phyloP scores from a whole-genome alignment of 2,329 filamentous ascomycete genomes.

The Penicillium sp. region DNA sequence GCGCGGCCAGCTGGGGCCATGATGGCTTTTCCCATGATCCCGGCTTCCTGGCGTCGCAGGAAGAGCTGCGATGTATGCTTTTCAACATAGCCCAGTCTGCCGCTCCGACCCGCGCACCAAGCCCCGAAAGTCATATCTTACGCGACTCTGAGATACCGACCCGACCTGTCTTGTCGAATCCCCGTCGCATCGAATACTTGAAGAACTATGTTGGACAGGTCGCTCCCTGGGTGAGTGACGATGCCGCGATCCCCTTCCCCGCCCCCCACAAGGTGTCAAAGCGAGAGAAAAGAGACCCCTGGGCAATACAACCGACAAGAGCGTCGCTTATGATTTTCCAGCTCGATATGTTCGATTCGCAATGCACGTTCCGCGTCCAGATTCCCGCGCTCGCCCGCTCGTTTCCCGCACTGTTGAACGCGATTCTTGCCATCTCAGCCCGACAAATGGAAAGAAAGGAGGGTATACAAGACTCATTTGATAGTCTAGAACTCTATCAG shows the following conservation, averaged over 20 bases:
- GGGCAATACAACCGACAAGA: not conserved
- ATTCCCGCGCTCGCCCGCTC: conserved; percentile 53
- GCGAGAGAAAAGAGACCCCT: not conserved
- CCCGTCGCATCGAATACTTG: conserved; percentile 43
- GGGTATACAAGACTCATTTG: conserved; percentile 46
- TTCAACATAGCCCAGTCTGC: conserved; percentile 50
- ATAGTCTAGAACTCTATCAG: conserved; percentile 57
- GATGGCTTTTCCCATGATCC: conserved; percentile 42
- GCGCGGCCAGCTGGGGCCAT: conserved; percentile 25
- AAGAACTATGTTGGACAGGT: conserved; percentile 57
- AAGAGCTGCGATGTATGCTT: conserved; percentile 48
- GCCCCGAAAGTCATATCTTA: conserved; percentile 28
- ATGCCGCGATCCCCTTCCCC: not conserved
- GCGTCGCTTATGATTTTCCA: conserved; percentile 19
- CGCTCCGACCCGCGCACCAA: conserved; percentile 44
- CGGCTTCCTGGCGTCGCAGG: conserved; percentile 48
- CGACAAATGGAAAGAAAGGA: conserved; percentile 57
- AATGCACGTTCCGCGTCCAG: conserved; percentile 55
- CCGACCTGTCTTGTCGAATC: conserved; percentile 33
- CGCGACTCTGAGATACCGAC: conserved; percentile 2
- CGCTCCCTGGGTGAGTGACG: conserved; percentile 51
- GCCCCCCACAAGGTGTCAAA: not conserved
- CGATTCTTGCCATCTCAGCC: conserved; percentile 57
- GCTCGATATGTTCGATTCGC: conserved; percentile 61
- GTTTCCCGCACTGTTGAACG: conserved; percentile 50